These are phyloP conservation scores for Botryobasidium botryosum DNA, from an alignment of 768 basidiomycete genomes.

Conservation along the genomic window DNA sequence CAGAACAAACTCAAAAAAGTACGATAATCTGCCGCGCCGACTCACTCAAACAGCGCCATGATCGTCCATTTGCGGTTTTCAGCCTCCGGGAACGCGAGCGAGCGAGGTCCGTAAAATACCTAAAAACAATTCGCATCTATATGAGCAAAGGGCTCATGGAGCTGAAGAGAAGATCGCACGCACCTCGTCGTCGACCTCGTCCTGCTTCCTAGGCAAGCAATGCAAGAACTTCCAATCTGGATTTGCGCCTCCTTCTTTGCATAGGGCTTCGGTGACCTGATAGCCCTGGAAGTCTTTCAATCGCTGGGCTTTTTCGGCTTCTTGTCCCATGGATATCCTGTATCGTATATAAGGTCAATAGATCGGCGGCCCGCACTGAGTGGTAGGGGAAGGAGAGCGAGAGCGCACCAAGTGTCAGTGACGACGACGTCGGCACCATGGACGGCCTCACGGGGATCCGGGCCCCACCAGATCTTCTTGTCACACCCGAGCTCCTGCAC, in stretches of 20 bases:
- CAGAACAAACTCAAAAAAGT: neutral
- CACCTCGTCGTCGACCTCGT: conserved; percentile 94
- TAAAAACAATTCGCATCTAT: conserved; percentile 17
- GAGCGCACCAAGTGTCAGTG: conserved; percentile 80
- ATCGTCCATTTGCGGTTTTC: conserved; percentile 98
- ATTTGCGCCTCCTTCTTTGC: conserved; percentile 63
- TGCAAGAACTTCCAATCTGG: conserved; percentile 90
- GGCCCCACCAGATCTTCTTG: conserved; percentile 52
- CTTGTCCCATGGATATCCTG: conserved; percentile 99
- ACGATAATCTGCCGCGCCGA: conserved; percentile 15
- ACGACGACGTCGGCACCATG: conserved; percentile 83
- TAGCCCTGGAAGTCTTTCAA: conserved; percentile 78
- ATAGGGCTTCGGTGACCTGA: conserved; percentile 83
- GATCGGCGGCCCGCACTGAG: neutral
- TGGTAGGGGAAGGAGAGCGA: neutral
- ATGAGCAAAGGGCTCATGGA: conserved; percentile 2
- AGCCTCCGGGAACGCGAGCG: conserved; percentile 82
- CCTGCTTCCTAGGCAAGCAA: conserved; percentile 78
- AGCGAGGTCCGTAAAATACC: conserved; percentile 89
- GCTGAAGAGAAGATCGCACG: conserved; percentile 3
- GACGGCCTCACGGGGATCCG: conserved; percentile 74
- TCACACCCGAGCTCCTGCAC: conserved; percentile 63
- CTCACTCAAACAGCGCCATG: conserved; percentile 81
- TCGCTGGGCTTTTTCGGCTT: conserved; percentile 78
- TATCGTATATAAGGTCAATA: neutral